These are phyloP conservation scores for Diaporthe sp. DNA, from an alignment of 2,329 filamentous ascomycete species.

Conservation along the genomic window DNA sequence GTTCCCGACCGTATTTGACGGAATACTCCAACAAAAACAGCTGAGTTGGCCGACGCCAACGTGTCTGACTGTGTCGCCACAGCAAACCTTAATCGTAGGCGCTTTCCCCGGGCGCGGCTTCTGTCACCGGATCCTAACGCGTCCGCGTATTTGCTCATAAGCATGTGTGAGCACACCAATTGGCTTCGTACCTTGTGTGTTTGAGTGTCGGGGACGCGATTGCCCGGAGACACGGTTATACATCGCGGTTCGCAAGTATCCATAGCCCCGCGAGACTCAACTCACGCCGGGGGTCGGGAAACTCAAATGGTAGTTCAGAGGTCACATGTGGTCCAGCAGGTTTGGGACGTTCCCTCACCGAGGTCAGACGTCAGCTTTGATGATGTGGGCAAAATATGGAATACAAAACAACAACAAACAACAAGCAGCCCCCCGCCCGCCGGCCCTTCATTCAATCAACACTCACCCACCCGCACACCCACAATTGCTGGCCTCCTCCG, in stretches of 20 bases:
- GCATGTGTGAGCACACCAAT: not conserved
- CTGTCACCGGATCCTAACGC: not conserved
- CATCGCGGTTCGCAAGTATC: not conserved
- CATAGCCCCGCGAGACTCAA: not conserved
- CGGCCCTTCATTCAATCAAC: not conserved
- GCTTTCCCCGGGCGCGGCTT: not conserved
- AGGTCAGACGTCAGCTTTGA: not conserved
- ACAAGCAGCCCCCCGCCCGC: not conserved
- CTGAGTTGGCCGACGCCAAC: no score
- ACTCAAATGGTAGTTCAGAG: no score
- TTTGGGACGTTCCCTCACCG: not conserved
- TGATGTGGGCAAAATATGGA: not conserved
- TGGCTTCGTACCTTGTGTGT: not conserved
- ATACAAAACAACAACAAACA: not conserved
- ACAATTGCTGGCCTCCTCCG: not conserved
- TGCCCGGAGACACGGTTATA: not conserved
- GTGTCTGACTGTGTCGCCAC: slow-evolving; percentile 1
- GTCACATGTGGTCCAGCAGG: not conserved
- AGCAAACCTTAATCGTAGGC: not conserved
- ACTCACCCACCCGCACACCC: not conserved
- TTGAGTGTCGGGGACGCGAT: not conserved
- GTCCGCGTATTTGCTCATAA: not conserved
- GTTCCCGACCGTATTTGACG: not conserved
- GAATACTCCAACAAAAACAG: no score
- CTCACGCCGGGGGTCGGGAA: not conserved